Evolutionary conservation across 805 yeast species (phyloP), one percentile per base, ranked within the genome.

Genomic region (Candida maris): DNA sequence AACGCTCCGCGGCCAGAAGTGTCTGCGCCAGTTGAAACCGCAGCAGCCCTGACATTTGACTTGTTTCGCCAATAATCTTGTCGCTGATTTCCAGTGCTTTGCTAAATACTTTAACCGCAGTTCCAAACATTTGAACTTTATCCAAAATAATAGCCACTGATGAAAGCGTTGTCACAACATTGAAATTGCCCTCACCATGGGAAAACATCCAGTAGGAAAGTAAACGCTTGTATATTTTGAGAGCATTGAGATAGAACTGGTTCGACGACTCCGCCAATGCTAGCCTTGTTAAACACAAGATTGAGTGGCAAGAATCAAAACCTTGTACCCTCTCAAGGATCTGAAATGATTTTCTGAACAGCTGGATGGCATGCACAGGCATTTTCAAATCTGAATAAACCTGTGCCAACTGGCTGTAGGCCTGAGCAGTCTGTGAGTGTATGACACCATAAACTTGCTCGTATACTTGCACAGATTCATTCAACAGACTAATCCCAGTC

Each of bases 401-500:
- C 43, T 79, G 78, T 10, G 94, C 82, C 31, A 87, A 66, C 7
- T 75, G 66, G 27, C 79, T 64, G 53, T 81, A 82, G 23, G 79
- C 79, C 34, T 74, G 74, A 10, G 91, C 87, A 19, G 89, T 84
- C 48, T 81, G 87, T 6, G 82, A 73, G 52, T 89, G 93, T 20
- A 91, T 72, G 19, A 71, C 57, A 20, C 97, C 96, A 50, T 85
- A 85, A 20, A 86, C 77, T 55, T 87, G 95, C 57, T 88, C 95
- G 45, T 77, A 77, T 37, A 87, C 70, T 6, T 81, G 64, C 23
- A 85, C 64, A 19, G 93, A 70, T 58, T 91, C 96, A 20, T 70
- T 62, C 47, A 89, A 63, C 35, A 85, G 70, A 22, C 74, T 69
- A 39, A 81, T 55, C 8, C 89, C 95, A 6, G 74, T 76, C 42